Conservation (phyloP, 2,329 filamentous ascomycete species). For the Fusarium dimerum region DNA sequence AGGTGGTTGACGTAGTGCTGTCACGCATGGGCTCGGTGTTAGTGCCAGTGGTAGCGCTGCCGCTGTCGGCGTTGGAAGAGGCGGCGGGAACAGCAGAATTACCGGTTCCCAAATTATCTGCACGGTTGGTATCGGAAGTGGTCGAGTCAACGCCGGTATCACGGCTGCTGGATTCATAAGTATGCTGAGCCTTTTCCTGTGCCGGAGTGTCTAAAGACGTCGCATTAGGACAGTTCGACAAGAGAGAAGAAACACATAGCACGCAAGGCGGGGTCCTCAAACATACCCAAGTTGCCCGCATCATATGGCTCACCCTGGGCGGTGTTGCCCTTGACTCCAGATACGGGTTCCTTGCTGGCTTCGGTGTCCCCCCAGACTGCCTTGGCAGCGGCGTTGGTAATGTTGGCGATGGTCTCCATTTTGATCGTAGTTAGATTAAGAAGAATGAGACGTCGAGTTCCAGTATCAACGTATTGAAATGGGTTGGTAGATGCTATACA, state of each 20-base stretch:
- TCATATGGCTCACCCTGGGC: slow-evolving; percentile 74
- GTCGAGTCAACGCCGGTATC: slow-evolving; percentile 7
- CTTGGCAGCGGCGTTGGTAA: slow-evolving; percentile 44
- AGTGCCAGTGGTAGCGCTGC: not conserved
- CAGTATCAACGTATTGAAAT: not conserved
- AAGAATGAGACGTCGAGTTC: not conserved
- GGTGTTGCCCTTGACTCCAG: slow-evolving; percentile 69
- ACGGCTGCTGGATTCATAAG: slow-evolving; percentile 9
- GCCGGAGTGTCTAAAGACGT: slow-evolving; percentile 12
- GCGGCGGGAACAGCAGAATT: slow-evolving; percentile 1
- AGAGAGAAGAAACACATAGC: not conserved
- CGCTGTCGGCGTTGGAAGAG: not conserved
- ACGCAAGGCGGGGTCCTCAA: not conserved
- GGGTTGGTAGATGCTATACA: not conserved
- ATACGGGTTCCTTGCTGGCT: slow-evolving; percentile 63
- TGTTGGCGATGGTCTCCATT: slow-evolving; percentile 67
- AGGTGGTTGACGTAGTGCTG: not conserved
- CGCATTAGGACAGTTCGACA: not conserved
- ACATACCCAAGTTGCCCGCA: slow-evolving; percentile 68
- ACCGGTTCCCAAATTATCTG: not conserved
- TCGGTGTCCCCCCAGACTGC: slow-evolving; percentile 47
- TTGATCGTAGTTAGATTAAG: slow-evolving; percentile 13
- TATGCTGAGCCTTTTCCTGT: slow-evolving; percentile 21
- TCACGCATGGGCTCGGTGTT: not conserved
- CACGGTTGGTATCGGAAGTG: slow-evolving; percentile 2